Evolutionary conservation across 805 yeast genomes (phyloP).

Genomic region (Cyberlindnera misumaiensis): DNA sequence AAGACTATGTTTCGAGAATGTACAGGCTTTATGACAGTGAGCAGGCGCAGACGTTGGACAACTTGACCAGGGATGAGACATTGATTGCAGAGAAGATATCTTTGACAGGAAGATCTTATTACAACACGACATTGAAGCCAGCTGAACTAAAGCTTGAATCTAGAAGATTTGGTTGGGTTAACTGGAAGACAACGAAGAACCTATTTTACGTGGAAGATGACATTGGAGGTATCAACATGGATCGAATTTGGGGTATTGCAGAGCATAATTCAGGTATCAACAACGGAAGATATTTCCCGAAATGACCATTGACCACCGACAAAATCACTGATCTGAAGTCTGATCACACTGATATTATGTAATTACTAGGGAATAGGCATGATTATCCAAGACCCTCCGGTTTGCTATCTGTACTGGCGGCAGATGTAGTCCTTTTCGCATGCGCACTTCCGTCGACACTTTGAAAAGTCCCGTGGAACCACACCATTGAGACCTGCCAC

Average conservation of each 20-base stretch:
- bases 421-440: too few relatives aligned
- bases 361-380: too few relatives aligned
- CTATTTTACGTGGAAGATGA: constrained; percentile 59
- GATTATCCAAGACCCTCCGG: too few relatives aligned
- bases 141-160: constrained; percentile 36
- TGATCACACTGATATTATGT: too few relatives aligned
- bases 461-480: too few relatives aligned
- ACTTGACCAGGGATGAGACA: constrained; percentile 53
- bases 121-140: constrained; percentile 53
- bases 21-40: constrained; percentile 61
- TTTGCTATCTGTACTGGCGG: too few relatives aligned
- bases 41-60: constrained; percentile 55
- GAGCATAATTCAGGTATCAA: constrained; percentile 38
- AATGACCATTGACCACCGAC: too few relatives aligned
- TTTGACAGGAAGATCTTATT: constrained; percentile 58
- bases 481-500: too few relatives aligned
- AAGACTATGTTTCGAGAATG: constrained; percentile 64
- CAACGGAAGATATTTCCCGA: constrained; percentile 5
- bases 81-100: constrained; percentile 63
- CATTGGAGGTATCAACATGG: constrained; percentile 78
- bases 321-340: too few relatives aligned
- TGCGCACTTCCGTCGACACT: too few relatives aligned
- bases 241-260: constrained; percentile 76
- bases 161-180: constrained; percentile 41
- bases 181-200: constrained; percentile 35